Evolutionary conservation across 1,139 yeast species (phyloP).

Genomic region (Candida sanyaensis): DNA sequence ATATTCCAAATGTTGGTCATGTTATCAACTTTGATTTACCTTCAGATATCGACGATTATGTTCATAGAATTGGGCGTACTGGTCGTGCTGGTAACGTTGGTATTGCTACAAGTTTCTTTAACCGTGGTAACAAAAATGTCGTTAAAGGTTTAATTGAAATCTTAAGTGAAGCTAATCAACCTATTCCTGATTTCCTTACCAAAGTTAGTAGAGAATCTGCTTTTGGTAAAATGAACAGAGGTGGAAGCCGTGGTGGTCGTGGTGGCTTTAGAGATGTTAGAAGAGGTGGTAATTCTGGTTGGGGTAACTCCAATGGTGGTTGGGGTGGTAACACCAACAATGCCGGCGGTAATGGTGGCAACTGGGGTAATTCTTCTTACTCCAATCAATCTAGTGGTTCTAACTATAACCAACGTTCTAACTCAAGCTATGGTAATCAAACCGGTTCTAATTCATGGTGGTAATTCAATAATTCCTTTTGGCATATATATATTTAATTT

Average conservation of each 20-base stretch:
- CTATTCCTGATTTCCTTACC: conserved; percentile 85
- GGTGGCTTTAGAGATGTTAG: conserved; percentile 64
- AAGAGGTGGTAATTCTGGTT: conserved; percentile 40
- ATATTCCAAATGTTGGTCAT: conserved; percentile 97
- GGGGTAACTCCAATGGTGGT: conserved; percentile 33
- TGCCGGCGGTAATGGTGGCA: conserved; percentile 11
- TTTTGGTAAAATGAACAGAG: conserved; percentile 51
- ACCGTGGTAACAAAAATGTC: conserved; percentile 90
- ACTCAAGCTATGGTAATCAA: conserved; percentile 35
- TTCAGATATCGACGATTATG: conserved; percentile 95
- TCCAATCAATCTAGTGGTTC: conserved; percentile 17
- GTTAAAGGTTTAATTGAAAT: conserved; percentile 87
- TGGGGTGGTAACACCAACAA: conserved; percentile 17
- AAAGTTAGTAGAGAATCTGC: conserved; percentile 79
- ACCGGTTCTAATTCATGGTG: conserved; percentile 42
- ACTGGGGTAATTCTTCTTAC: conserved; percentile 11
- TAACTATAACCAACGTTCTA: conserved; percentile 15
- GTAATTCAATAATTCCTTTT: conserved; percentile 21
- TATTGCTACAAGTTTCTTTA: conserved; percentile 96
- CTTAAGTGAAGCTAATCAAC: conserved; percentile 95
- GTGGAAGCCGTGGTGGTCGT: conserved; percentile 51
- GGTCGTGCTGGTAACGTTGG: conserved; percentile 99
- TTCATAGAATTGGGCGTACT: conserved; percentile 99
- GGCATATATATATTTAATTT: not conserved
- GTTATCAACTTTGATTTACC: conserved; percentile 97